Evolutionary conservation across 345 rosid species (phyloP).

Genomic region (Salix dunnii): DNA sequence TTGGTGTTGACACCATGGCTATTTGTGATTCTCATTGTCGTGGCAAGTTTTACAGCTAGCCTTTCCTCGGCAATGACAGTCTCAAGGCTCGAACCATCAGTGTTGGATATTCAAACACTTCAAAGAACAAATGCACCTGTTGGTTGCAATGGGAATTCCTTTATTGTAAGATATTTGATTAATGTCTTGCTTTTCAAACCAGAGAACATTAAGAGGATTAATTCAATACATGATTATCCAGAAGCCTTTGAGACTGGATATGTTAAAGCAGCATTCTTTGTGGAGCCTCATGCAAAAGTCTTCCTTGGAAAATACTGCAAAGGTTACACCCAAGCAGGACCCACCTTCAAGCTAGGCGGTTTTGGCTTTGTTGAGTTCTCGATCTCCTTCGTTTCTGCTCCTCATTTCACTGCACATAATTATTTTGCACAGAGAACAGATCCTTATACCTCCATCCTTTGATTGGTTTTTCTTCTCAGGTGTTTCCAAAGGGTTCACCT

Average conservation of each 20-base stretch:
- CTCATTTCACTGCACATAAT: too few species aligned
- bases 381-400: too few species aligned
- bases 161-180: conserved; percentile 24
- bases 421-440: too few species aligned
- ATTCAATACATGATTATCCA: conserved; percentile 20
- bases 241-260: conserved; percentile 20
- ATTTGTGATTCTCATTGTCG: conserved; percentile 17
- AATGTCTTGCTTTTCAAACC: conserved; percentile 13
- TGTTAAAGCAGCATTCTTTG: conserved; percentile 29
- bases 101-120: conserved; percentile 12
- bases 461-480: conserved; percentile 6
- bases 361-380: conserved; percentile 22
- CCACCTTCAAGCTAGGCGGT: conserved; percentile 28
- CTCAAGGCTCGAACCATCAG: conserved; percentile 8
- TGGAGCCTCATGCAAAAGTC: conserved; percentile 28
- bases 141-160: conserved; percentile 30
- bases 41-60: conserved; percentile 7
- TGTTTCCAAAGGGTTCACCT: conserved; percentile 27
- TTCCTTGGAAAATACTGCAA: conserved; percentile 31
- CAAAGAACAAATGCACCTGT: conserved; percentile 15
- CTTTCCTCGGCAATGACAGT: conserved; percentile 22
- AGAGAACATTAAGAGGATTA: conserved; percentile 14
- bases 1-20: conserved; percentile 25
- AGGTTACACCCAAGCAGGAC: conserved; percentile 26
- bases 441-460: too few species aligned